Base-by-base conservation (phyloP, 1,139 yeast species). In the Yamadazyma taylorii region DNA sequence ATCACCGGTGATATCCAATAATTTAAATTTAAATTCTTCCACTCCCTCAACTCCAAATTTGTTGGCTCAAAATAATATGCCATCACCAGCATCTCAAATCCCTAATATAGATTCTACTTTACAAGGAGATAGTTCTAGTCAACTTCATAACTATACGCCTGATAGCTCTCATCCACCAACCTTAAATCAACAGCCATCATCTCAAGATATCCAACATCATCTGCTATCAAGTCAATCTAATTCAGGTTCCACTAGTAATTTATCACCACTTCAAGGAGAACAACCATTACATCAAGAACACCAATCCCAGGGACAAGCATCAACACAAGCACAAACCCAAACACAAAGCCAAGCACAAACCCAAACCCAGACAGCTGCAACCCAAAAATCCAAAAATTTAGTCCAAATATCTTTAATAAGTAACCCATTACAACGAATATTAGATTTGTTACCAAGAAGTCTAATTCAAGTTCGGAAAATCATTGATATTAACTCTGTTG, bases 361-460 rank as follows among this genome's bases (percentile, higher is more conserved):
- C 6, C 17, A 23, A 14, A 5, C 33, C 3, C 22, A 28, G 16
- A 12, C 30, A 32, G 17, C 27, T 22, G 5, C 21, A 7, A 37
- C 17, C 24, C 37, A 32, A 11, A 46, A 40, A 26, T 17, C 45
- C 4, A 58, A 59, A 39, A 43, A 54, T 37, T 43, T 47, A 32
- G 45, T 58, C 31, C 71, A 59, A 45, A 60, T 85, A 2, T 85
- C 95, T 0, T 66, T 89, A 12, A 60, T 75, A 30, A 72, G 85
- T 1, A 84, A 81, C 4, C 79, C 81, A 3, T 62, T 88, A 15
- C 86, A 84, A 38, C 64, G 73, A 7, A 53, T 76, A 2, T 54
- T 90, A 45, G 89, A 82, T 35, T 55, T 89, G 13, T 80, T 90
- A 3, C 75, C 88, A 0, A 66, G 96, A 43, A 74, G 83, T 30